These are phyloP conservation scores for Gillenia trifoliata DNA, from an alignment of 306 rosid genomes.

Conservation along the genomic window DNA sequence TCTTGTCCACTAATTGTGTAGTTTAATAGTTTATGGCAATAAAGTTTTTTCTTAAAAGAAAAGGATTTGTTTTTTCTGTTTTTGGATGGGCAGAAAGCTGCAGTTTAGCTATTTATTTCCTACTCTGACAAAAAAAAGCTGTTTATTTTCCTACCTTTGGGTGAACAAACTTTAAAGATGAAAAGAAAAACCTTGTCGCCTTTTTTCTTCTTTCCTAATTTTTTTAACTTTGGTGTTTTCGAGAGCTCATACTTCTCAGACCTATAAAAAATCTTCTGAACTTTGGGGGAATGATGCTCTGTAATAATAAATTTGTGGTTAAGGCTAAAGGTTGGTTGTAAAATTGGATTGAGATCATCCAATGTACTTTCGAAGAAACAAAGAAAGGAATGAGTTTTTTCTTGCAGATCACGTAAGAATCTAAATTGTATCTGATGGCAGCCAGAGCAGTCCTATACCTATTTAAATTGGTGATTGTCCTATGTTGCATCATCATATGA, in stretches of 20 bases:
- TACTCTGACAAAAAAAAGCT: background rate
- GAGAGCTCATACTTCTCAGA: background rate
- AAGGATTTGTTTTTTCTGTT: background rate
- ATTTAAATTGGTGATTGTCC: background rate
- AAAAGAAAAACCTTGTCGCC: background rate
- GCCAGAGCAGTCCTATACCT: background rate
- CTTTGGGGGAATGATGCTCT: background rate
- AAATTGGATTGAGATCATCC: background rate
- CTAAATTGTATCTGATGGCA: background rate
- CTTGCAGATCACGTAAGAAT: background rate
- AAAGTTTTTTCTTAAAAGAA: too few species aligned
- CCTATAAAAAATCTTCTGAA: background rate
- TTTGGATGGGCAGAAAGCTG: slow-evolving; percentile 1
- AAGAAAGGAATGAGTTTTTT: background rate
- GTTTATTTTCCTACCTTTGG: background rate
- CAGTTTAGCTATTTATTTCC: background rate
- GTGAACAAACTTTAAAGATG: background rate
- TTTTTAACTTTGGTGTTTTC: too few species aligned
- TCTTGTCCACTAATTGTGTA: background rate
- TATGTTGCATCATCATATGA: background rate
- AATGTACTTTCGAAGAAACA: background rate
- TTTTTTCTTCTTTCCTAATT: background rate
- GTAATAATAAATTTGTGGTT: background rate
- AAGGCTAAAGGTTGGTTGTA: background rate
- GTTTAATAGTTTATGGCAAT: background rate